Conservation (phyloP, 2,329 filamentous ascomycete species). For the Madurella mycetomatis region DNA sequence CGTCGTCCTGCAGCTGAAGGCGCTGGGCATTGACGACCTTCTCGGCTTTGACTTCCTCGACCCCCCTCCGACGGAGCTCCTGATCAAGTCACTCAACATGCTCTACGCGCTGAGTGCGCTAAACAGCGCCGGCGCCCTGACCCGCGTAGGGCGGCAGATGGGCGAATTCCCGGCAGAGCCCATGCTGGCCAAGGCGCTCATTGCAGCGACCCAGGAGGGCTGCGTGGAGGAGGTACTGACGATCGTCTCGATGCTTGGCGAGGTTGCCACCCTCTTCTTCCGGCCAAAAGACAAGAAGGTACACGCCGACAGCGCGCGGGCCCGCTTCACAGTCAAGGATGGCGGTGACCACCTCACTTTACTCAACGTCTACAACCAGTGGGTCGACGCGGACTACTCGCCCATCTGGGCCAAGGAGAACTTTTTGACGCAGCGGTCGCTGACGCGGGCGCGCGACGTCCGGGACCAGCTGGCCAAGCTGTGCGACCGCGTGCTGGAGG, state of each 20-base stretch:
- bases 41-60: constrained; percentile 97
- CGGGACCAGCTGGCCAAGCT: constrained; percentile 88
- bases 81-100: constrained; percentile 84
- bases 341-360: constrained; percentile 86
- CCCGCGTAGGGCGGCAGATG: constrained; percentile 89
- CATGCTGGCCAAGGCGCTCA: constrained; percentile 82
- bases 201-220: constrained; percentile 84
- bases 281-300: constrained; percentile 96
- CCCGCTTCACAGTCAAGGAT: constrained; percentile 83
- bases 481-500: constrained; percentile 81
- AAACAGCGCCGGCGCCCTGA: constrained; percentile 83
- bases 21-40: constrained; percentile 85
- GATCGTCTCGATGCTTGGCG: constrained; percentile 90
- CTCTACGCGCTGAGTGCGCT: constrained; percentile 87
- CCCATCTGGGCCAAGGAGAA: constrained; percentile 88
- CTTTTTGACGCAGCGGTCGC: constrained; percentile 84
- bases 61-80: constrained; percentile 79
- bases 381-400: constrained; percentile 87
- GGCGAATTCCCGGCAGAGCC: constrained; percentile 91
- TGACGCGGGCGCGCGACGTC: constrained; percentile 85
- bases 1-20: constrained; percentile 81
- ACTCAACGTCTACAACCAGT: constrained; percentile 92
- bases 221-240: constrained; percentile 90
- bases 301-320: constrained; percentile 84
- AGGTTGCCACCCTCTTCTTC: constrained; percentile 87